Evolutionary conservation across 495 filamentous ascomycete genomes (phyloP), one percentile per base, ranked within the genome.

Genomic region (Tetracladium marchalianum): DNA sequence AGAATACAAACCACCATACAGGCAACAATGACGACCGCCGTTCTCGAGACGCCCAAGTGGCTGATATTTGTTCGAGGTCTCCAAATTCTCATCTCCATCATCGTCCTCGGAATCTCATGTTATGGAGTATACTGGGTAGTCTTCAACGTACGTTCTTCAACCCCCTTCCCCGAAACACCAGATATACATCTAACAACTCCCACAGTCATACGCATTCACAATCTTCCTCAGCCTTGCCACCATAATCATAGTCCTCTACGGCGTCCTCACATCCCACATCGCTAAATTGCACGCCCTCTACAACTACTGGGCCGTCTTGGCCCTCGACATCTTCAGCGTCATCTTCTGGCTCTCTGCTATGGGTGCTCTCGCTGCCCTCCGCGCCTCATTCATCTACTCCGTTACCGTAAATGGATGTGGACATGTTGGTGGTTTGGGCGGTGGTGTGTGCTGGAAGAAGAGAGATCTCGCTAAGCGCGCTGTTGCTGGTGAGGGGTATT

Each of bases 81-180:
- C 41, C 84, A 89, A 57, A 62, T 72, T 18, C 50, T 85, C 41
- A 62, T 88, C 38, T 71, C 75, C 11, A 56, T 87, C 49, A 69
- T 84, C 42, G 66, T 81, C 39, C 61, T 89, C 34, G 84, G 73
- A 13, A 53, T 89, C 13, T 72, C 70, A 11, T 80, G 72, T 36
- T 84, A 84, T 60, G 70, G 80, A 72, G 55, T 43, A 60, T 65
- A 43, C 8, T 52, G 39, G 27, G 36, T 52, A 2, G 42, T 47
- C 17, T 53, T 58, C n/a, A 32, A 37, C 22, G 67, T 57, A 7
- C 56, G 59, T 50, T 31, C 38, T n/a, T n/a, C n/a, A n/a, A n/a
- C n/a, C n/a, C n/a, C n/a, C n/a, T n/a, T n/a, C n/a, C 18, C 50
- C 64, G 16, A 62, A 59, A 35, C 39, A 68, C 1, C 58, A 61